Conservation (phyloP, 805 yeast genomes). For the Wickerhamiella kazuoi region DNA sequence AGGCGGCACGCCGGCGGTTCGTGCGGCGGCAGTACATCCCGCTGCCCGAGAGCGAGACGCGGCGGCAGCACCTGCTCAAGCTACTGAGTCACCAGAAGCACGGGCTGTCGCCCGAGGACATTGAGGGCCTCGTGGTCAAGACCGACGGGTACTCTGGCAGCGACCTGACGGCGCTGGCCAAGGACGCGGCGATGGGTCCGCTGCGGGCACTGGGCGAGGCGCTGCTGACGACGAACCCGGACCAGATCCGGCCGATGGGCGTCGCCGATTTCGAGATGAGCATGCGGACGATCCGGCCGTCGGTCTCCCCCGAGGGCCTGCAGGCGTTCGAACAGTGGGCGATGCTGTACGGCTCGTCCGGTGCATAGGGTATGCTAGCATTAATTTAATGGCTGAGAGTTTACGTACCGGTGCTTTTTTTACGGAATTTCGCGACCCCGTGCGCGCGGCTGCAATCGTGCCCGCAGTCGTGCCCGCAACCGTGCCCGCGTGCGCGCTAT, state of each 20-base stretch:
- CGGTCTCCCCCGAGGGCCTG: slow-evolving; percentile 72
- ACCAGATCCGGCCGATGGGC: slow-evolving; percentile 58
- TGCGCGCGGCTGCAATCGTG: too few relatives aligned
- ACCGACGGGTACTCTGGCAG: slow-evolving; percentile 85
- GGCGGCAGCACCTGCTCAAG: slow-evolving; percentile 51
- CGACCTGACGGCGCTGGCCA: slow-evolving; percentile 82
- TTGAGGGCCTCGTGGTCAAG: slow-evolving; percentile 37
- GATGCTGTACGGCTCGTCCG: slow-evolving; percentile 65
- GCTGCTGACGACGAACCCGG: slow-evolving; percentile 47
- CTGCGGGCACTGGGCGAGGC: slow-evolving; percentile 76
- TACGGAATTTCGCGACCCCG: too few relatives aligned
- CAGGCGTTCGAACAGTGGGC: slow-evolving; percentile 82
- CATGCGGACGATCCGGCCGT: slow-evolving; percentile 64
- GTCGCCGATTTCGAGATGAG: slow-evolving; percentile 60
- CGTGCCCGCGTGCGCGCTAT: too few relatives aligned
- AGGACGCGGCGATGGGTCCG: slow-evolving; percentile 98
- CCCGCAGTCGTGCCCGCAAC: too few relatives aligned
- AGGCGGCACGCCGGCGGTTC: slow-evolving; percentile 87
- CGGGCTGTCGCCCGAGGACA: slow-evolving; percentile 45
- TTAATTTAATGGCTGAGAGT: too few relatives aligned
- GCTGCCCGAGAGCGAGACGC: slow-evolving; percentile 71
- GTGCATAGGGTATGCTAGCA: slow-evolving; percentile 30
- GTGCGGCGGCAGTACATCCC: slow-evolving; percentile 88
- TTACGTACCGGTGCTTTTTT: too few relatives aligned
- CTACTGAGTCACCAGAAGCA: slow-evolving; percentile 57